phyloP scores from a whole-genome alignment of 441 rosid species.

The Bocquillonia castaneifolia region DNA sequence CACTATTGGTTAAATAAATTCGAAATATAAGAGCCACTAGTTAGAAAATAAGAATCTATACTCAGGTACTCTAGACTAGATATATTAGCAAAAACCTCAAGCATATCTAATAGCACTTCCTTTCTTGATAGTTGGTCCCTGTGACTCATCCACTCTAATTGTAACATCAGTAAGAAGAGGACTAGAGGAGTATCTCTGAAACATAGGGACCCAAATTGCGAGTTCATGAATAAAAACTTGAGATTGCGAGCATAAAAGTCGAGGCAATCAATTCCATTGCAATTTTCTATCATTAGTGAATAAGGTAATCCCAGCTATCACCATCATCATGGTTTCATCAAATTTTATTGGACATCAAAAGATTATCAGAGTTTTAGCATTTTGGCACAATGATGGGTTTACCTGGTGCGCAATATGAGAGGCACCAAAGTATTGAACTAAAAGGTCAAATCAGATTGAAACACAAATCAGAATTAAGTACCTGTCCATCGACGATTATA shows the following conservation, averaged over 20 bases:
- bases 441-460: background rate
- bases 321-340: too few species aligned
- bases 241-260: background rate
- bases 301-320: background rate
- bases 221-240: too few species aligned
- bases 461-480: conserved; percentile 18
- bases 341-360: too few species aligned
- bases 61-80: background rate
- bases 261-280: background rate
- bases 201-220: background rate
- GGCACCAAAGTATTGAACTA: background rate
- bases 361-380: background rate
- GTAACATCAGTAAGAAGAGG: background rate
- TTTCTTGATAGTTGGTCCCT: background rate
- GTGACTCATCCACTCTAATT: background rate
- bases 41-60: background rate
- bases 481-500: conserved; percentile 98
- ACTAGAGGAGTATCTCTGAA: background rate
- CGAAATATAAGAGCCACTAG: too few species aligned
- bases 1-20: background rate
- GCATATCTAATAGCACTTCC: background rate
- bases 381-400: background rate
- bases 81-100: background rate
- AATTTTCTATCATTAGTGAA: background rate
- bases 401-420: background rate